A percentile compares a stretch with the other conserved stretches of the same genome.
These are phyloP conservation scores for Wickerhamiella pararugosa DNA, from an alignment of 1,139 yeast genomes.

Conservation along the genomic window DNA sequence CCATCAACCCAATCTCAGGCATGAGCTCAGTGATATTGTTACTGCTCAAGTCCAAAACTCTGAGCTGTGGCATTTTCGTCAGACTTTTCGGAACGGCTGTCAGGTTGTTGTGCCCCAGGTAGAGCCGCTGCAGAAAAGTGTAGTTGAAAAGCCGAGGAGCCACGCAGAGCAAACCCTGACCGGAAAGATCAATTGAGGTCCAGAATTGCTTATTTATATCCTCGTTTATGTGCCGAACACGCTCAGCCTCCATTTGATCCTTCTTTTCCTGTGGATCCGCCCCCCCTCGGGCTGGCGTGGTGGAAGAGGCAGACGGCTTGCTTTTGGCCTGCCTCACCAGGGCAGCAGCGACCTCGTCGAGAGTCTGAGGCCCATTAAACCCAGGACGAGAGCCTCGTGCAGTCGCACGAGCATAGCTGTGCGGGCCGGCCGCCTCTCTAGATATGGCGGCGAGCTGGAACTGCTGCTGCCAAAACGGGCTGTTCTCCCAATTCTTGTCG, in stretches of 20 bases:
- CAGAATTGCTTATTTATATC: slow-evolving; percentile 70
- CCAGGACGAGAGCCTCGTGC: slow-evolving; percentile 50
- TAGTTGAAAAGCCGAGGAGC: slow-evolving; percentile 68
- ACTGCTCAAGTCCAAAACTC: slow-evolving; percentile 74
- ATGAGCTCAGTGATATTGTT: slow-evolving; percentile 64
- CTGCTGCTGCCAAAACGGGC: slow-evolving; percentile 74
- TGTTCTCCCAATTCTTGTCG: slow-evolving; percentile 10
- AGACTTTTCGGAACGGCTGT: slow-evolving; percentile 54
- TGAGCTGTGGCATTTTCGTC: slow-evolving; percentile 51
- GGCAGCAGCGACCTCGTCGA: slow-evolving; percentile 25
- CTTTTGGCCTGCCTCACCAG: slow-evolving; percentile 22
- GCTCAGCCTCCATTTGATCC: slow-evolving; percentile 67
- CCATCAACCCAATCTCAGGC: slow-evolving; percentile 67
- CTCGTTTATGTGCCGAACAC: slow-evolving; percentile 57
- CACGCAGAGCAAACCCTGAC: slow-evolving; percentile 63
- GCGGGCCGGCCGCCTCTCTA: slow-evolving; percentile 58
- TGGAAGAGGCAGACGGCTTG: slow-evolving; percentile 22
- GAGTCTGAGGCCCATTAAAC: slow-evolving; percentile 14
- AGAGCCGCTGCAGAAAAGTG: slow-evolving; percentile 72
- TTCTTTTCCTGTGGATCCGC: slow-evolving; percentile 29
- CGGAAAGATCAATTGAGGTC: slow-evolving; percentile 88
- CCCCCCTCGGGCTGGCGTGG: slow-evolving; percentile 28
- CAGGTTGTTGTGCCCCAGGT: slow-evolving; percentile 74
- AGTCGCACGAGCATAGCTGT: slow-evolving; percentile 83
- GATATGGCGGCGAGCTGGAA: slow-evolving; percentile 65